phyloP scores from a whole-genome alignment of 768 basidiomycete species.

The Leccinellum luteum region DNA sequence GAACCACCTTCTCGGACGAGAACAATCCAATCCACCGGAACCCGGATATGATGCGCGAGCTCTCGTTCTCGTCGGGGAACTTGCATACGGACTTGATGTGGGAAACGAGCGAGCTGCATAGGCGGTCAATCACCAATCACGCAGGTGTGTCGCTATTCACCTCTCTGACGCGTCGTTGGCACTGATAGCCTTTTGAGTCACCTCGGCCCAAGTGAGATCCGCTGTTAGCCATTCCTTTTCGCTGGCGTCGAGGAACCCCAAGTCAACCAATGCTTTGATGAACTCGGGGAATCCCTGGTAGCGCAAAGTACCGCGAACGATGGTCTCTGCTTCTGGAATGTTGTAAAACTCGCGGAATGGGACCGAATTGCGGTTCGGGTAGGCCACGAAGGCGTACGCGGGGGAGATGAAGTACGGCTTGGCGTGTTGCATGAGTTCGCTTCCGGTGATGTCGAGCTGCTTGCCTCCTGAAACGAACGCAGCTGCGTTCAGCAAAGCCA shows the following conservation, averaged over 20 bases:
- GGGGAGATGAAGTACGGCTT: conserved; percentile 94
- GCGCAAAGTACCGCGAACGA: conserved; percentile 89
- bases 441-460: conserved; percentile 65
- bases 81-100: conserved; percentile 66
- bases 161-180: conserved; percentile 67
- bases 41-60: conserved; percentile 80
- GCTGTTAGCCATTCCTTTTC: conserved; percentile 76
- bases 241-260: conserved; percentile 81
- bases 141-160: conserved; percentile 34
- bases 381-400: conserved; percentile 93
- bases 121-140: conserved; percentile 1
- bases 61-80: conserved; percentile 72
- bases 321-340: conserved; percentile 91
- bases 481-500: conserved; percentile 90
- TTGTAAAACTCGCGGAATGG: conserved; percentile 90
- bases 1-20: conserved; percentile 59
- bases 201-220: conserved; percentile 79
- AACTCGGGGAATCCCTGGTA: conserved; percentile 98
- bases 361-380: conserved; percentile 93
- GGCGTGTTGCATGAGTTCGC: conserved; percentile 86
- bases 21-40: conserved; percentile 93
- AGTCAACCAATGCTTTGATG: conserved; percentile 78
- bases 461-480: conserved; percentile 71
- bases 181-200: conserved; percentile 71
- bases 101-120: conserved; percentile 62